phyloP scores from a whole-genome alignment of 2,329 filamentous ascomycete genomes.

The Ophiostoma piceae region DNA sequence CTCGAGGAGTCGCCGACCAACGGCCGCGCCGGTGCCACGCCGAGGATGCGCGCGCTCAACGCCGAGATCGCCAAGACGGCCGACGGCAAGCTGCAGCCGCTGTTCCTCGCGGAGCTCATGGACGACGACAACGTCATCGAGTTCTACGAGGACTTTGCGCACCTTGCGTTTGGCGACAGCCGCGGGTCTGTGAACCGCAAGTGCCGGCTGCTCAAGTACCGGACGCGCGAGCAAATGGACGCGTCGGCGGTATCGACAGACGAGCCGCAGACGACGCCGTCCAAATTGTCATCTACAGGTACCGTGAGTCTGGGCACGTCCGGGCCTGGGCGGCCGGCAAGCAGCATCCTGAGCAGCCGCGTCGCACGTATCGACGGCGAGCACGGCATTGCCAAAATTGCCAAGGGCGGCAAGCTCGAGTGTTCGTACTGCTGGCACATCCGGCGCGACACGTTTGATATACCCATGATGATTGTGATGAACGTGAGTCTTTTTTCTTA shows the following conservation, averaged over 20 bases:
- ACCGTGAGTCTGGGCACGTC: conserved; percentile 27
- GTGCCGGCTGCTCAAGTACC: conserved; percentile 86
- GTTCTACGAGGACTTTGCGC: conserved; percentile 93
- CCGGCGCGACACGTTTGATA: conserved; percentile 94
- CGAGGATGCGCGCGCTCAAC: conserved; percentile 42
- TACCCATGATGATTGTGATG: conserved; percentile 97
- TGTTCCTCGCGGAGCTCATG: conserved; percentile 86
- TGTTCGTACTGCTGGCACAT: conserved; percentile 97
- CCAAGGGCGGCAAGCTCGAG: conserved; percentile 84
- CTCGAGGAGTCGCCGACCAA: conserved; percentile 24
- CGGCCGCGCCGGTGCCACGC: conserved; percentile 45
- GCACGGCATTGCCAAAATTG: conserved; percentile 74
- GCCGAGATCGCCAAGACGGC: conserved; percentile 34
- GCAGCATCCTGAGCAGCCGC: conserved; percentile 52
- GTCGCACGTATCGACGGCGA: conserved; percentile 63
- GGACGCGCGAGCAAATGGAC: conserved; percentile 59
- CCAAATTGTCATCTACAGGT: background rate
- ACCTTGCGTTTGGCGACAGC: conserved; percentile 86
- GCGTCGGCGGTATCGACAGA: conserved; percentile 22
- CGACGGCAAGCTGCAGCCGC: conserved; percentile 60
- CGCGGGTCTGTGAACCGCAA: conserved; percentile 76
- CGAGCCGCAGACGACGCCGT: background rate
- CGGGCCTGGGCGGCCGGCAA: conserved; percentile 29
- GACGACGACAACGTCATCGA: conserved; percentile 90
- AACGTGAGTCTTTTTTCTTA: conserved; percentile 66